These are phyloP conservation scores for Nicotiana noctiflora DNA, from an alignment of 257 asterid genomes.

Conservation along the genomic window DNA sequence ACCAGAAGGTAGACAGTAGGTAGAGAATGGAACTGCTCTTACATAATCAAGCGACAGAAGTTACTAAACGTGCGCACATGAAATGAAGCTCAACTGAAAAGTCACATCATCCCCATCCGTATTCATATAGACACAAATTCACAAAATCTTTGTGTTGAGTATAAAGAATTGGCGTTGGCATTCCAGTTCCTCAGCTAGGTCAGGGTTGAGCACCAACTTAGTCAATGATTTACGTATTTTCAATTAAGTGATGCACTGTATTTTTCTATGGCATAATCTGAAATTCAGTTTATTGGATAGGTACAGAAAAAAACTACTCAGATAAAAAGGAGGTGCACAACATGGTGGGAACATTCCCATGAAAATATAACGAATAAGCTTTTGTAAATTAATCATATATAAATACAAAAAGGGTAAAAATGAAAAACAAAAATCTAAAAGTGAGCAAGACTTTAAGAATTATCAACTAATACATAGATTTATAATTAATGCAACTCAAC, in stretches of 20 bases:
- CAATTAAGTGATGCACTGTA: neutral
- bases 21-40: neutral
- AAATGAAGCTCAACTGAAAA: neutral
- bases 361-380: neutral
- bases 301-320: neutral
- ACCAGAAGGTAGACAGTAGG: neutral
- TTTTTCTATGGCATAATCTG: neutral
- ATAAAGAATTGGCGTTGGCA: neutral
- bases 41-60: neutral
- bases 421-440: too few species aligned
- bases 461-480: too few species aligned
- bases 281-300: neutral
- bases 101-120: neutral
- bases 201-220: neutral
- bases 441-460: too few species aligned
- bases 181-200: neutral
- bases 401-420: neutral
- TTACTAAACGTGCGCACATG: too few species aligned
- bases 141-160: too few species aligned
- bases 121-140: neutral
- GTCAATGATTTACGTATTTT: neutral
- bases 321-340: neutral
- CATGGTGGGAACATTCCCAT: neutral
- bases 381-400: neutral
- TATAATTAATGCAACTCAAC: too few species aligned